Conservation (phyloP, 2,329 filamentous ascomycete species). For the Blastomyces emzantsi region DNA sequence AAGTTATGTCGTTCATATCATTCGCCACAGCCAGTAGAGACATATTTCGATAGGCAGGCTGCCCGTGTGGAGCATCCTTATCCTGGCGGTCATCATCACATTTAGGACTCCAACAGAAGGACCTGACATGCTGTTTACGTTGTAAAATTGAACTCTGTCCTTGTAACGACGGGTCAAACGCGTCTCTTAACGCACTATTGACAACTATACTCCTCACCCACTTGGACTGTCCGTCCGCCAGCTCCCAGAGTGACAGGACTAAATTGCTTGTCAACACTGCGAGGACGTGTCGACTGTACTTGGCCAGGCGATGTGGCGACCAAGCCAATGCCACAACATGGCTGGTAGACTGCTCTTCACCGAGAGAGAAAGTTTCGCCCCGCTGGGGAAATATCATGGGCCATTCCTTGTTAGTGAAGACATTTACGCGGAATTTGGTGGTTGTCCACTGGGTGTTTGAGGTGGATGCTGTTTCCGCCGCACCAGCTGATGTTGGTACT, state of each 20-base stretch:
- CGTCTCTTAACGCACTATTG: conserved; percentile 40
- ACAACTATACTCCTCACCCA: conserved; percentile 48
- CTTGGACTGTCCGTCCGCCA: conserved; percentile 36
- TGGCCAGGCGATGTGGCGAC: conserved; percentile 49
- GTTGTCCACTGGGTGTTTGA: conserved; percentile 27
- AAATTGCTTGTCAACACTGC: conserved; percentile 50
- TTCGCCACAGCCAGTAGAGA: conserved; percentile 31
- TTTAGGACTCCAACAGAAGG: conserved; percentile 34
- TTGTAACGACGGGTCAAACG: conserved; percentile 26
- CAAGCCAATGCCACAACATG: conserved; percentile 44
- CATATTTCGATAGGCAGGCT: conserved; percentile 25
- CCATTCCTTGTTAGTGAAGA: conserved; percentile 46
- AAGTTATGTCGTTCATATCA: conserved; percentile 31
- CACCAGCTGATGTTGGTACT: background rate
- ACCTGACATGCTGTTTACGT: conserved; percentile 29
- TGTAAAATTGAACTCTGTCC: conserved; percentile 20
- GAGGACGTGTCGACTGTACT: conserved; percentile 46
- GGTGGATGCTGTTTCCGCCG: background rate
- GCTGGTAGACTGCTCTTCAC: conserved; percentile 50
- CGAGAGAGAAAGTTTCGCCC: conserved; percentile 45
- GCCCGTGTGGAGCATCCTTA: background rate
- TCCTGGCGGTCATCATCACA: background rate
- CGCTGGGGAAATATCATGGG: conserved; percentile 38
- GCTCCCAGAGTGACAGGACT: conserved; percentile 48
- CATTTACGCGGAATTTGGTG: conserved; percentile 40